Percentiles rank a stretch among this genome's conserved stretches.
phyloP scores from a whole-genome alignment of 2,329 filamentous ascomycete species.

The Podosphaera fusca region DNA sequence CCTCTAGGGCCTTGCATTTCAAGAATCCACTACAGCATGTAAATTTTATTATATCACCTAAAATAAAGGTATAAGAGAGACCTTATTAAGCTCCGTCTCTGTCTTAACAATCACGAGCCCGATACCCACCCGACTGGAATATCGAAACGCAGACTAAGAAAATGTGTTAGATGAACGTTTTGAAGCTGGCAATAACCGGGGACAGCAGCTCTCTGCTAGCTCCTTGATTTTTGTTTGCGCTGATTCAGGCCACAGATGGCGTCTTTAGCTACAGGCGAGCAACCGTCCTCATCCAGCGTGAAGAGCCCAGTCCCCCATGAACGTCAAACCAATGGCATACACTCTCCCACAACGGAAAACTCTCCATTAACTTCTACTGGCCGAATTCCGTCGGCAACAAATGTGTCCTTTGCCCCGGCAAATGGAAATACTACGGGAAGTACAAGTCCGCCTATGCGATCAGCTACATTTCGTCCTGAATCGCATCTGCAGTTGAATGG shows the following conservation, averaged over 20 bases:
- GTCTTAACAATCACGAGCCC: too few species aligned
- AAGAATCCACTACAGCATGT: too few species aligned
- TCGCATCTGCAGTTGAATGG: conserved; percentile 21
- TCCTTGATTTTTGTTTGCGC: neutral
- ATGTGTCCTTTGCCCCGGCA: conserved; percentile 26
- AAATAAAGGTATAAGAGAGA: too few species aligned
- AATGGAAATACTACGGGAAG: conserved; percentile 22
- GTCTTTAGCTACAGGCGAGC: conserved; percentile 11
- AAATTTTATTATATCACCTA: too few species aligned
- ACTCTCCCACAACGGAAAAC: conserved; percentile 27
- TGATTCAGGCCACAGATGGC: conserved; percentile 9
- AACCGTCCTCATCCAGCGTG: conserved; percentile 25
- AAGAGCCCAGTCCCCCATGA: conserved; percentile 45
- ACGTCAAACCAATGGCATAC: conserved; percentile 21
- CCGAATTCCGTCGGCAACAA: conserved; percentile 26
- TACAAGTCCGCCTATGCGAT: conserved; percentile 21
- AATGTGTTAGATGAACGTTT: neutral
- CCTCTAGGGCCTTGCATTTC: too few species aligned
- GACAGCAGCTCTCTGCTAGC: conserved; percentile 6
- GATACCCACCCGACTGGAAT: too few species aligned
- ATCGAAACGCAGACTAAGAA: too few species aligned
- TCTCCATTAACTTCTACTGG: conserved; percentile 30
- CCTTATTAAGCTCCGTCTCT: too few species aligned
- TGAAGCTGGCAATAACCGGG: conserved; percentile 7
- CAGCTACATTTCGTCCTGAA: conserved; percentile 37